Conservation (phyloP, 1,139 yeast genomes). For the Kurtzmaniella natalensis region DNA sequence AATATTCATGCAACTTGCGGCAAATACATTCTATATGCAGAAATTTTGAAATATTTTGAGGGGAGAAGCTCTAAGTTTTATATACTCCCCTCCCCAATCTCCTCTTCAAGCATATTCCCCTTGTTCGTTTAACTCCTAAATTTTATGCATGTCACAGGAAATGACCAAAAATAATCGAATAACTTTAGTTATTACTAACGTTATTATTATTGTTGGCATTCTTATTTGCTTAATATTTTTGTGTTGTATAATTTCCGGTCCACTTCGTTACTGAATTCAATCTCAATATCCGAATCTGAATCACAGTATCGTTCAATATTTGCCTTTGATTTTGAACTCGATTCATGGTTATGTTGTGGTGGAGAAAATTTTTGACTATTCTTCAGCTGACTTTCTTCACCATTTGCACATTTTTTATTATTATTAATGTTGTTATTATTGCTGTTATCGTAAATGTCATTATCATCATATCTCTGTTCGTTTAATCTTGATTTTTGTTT, state of each 20-base stretch:
- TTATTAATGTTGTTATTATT: too few species aligned
- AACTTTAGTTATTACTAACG: too few species aligned
- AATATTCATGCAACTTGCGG: not conserved
- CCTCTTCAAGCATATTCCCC: not conserved
- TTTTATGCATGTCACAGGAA: too few species aligned
- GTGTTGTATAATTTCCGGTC: constrained; percentile 5
- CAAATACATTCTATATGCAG: not conserved
- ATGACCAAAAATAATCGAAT: too few species aligned
- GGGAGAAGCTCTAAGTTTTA: not conserved
- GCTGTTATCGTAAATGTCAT: too few species aligned
- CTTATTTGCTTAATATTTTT: too few species aligned
- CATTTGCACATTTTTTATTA: too few species aligned
- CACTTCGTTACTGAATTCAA: constrained; percentile 10
- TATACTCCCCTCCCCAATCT: not conserved
- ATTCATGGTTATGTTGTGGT: constrained; percentile 6
- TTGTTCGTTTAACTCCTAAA: too few species aligned
- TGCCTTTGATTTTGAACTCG: constrained; percentile 6
- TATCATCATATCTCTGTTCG: not conserved
- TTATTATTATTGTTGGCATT: too few species aligned
- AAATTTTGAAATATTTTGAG: not conserved
- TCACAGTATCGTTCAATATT: not conserved
- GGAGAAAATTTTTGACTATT: too few species aligned
- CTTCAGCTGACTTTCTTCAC: too few species aligned
- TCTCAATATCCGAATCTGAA: constrained; percentile 18
- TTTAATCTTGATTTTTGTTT: constrained; percentile 8